These are phyloP conservation scores for Paramecium sexaurelia DNA, from an alignment of 73 alveolate genomes.

Conservation along the genomic window DNA sequence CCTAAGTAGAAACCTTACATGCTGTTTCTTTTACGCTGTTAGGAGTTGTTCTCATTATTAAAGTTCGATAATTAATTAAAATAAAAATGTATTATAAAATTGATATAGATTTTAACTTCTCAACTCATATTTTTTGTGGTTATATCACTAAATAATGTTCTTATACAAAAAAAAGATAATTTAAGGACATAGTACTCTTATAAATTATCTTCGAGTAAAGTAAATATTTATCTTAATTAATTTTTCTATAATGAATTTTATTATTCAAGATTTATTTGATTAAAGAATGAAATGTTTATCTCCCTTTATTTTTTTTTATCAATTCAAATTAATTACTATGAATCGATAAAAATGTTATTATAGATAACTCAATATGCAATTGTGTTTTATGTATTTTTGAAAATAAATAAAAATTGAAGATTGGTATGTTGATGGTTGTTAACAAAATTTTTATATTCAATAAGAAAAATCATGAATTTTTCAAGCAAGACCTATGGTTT, in stretches of 20 bases:
- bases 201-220: not conserved
- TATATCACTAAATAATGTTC: no score
- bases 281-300: not conserved
- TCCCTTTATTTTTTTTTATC: not conserved
- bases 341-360: not conserved
- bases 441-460: not conserved
- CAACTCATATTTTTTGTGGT: not conserved
- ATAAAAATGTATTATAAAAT: not conserved
- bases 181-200: not conserved
- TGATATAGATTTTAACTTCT: not conserved
- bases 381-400: not conserved
- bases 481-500: not conserved
- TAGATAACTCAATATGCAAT: not conserved
- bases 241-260: not conserved
- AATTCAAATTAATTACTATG: not conserved
- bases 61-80: not conserved
- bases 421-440: not conserved
- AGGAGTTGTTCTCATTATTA: slow-evolving; percentile 45
- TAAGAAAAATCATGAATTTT: not conserved
- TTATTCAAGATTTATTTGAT: not conserved
- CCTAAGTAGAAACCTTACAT: not conserved
- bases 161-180: no score
- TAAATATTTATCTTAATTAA: not conserved
- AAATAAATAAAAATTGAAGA: not conserved
- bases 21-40: slow-evolving; percentile 49